Percentiles rank a stretch among this genome's conserved stretches.
Conservation (phyloP, 2,329 filamentous ascomycete genomes). For the Aureobasidium sp. region DNA sequence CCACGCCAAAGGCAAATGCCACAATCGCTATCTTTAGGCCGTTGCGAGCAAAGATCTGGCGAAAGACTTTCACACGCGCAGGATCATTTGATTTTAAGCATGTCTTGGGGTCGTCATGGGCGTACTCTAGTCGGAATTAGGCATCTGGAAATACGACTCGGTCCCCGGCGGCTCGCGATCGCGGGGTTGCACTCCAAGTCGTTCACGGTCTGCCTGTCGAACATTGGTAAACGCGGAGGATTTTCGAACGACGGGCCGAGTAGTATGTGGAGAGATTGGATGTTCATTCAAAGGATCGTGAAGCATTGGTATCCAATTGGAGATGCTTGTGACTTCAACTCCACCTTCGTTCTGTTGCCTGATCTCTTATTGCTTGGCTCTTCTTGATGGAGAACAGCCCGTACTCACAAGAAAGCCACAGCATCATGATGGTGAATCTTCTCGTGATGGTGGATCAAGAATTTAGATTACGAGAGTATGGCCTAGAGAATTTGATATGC, state of each 20-base stretch:
- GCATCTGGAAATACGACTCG: conserved; percentile 1
- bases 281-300: neutral
- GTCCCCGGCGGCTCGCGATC: neutral
- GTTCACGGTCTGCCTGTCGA: neutral
- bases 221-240: neutral
- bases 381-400: neutral
- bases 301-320: conserved; percentile 3
- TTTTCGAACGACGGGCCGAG: conserved; percentile 1
- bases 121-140: neutral
- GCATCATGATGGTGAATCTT: neutral
- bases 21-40: conserved; percentile 5
- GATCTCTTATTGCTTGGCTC: neutral
- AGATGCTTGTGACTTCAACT: neutral
- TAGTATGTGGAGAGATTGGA: neutral
- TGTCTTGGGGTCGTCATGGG: neutral
- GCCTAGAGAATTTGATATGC: no score
- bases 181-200: neutral
- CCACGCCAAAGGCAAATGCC: neutral
- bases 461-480: neutral
- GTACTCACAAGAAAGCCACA: conserved; percentile 1
- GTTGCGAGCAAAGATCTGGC: neutral
- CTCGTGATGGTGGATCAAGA: conserved; percentile 2
- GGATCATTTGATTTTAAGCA: neutral
- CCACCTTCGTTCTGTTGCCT: neutral
- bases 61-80: neutral